phyloP scores from a whole-genome alignment of 192 early-diverging fungal species.

The Gamsiella multidivaricata region DNA sequence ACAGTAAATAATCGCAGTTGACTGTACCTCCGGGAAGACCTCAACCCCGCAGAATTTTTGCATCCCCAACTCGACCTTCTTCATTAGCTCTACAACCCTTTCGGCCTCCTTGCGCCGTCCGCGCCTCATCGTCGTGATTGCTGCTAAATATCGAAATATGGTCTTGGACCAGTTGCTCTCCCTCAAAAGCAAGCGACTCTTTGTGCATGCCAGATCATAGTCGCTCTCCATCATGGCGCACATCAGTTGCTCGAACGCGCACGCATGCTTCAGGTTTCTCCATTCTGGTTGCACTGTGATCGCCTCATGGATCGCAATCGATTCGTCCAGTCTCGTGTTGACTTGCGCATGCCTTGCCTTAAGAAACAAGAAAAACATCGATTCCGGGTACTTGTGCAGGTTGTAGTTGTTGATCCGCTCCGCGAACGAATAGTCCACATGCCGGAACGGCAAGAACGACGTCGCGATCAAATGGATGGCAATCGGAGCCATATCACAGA shows the following conservation, averaged over 20 bases:
- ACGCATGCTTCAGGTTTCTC: conserved; percentile 83
- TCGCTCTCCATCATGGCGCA: conserved; percentile 72
- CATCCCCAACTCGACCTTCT: conserved; percentile 69
- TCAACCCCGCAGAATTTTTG: conserved; percentile 88
- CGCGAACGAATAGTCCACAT: conserved; percentile 74
- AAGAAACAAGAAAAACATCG: conserved; percentile 79
- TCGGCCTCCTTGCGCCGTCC: conserved; percentile 48
- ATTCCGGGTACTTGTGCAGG: conserved; percentile 67
- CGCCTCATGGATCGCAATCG: conserved; percentile 69
- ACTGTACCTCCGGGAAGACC: conserved; percentile 76
- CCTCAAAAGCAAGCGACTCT: conserved; percentile 69
- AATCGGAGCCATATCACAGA: conserved; percentile 77
- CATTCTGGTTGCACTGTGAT: conserved; percentile 72
- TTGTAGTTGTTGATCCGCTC: conserved; percentile 64
- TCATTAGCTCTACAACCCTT: conserved; percentile 70
- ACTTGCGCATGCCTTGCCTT: conserved; percentile 70
- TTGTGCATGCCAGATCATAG: conserved; percentile 68
- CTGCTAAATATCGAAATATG: conserved; percentile 80
- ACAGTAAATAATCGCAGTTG: too few species aligned
- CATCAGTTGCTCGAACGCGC: conserved; percentile 80
- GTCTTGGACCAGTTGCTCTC: conserved; percentile 92
- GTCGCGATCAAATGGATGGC: conserved; percentile 82
- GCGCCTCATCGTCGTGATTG: conserved; percentile 62
- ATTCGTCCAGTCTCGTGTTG: conserved; percentile 62
- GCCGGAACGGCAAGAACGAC: conserved; percentile 72